Evolutionary conservation across 768 basidiomycete species (phyloP), one percentile per base, ranked within the genome.

Genomic region (Saitozyma sp.): DNA sequence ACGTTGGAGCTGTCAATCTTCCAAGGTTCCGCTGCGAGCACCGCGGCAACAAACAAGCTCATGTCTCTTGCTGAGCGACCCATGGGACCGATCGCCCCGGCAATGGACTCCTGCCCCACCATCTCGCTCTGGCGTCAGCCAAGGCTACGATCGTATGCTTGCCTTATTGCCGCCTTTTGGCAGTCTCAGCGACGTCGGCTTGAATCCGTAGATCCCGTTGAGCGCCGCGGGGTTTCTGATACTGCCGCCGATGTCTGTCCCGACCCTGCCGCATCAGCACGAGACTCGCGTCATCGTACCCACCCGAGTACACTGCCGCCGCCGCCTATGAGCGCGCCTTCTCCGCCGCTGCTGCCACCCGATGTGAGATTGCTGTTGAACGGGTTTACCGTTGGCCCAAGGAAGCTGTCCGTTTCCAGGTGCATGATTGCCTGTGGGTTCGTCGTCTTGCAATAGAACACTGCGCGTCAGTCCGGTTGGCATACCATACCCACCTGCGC

Each of bases 271-370:
- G 8, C n/a, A 16, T 39, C 49, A 65, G 52, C 19, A 57, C 49
- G 14, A 9, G 37, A 53, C 4, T 38, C 10, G 14, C 4, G 39
- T 8, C 9, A 37, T n/a, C n/a, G n/a, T n/a, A n/a, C n/a, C n/a
- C n/a, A 56, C 61, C 66, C 68, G 38, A 66, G 46, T 8, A 54
- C 29, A 61, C 54, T 61, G 5, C 67, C 74, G 13, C 59, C 48
- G 6, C 59, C 13, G 6, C 58, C 68, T 8, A 75, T 16, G 8
- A 75, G 55, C 29, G 76, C 71, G 2, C 66, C 61, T 61, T 77
- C 76, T 4, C 76, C 76, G 16, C 76, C 76, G 42, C 55, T 62
- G 13, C 63, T 66, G 1, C 76, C 76, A 16, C 76, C 74, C 11
- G 66, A 50, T 0, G 73, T 75, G 9, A 68, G 48, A 16, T 57